Base-by-base conservation (phyloP, 148 eudicot genomes). In the Arctostaphylos glauca region DNA sequence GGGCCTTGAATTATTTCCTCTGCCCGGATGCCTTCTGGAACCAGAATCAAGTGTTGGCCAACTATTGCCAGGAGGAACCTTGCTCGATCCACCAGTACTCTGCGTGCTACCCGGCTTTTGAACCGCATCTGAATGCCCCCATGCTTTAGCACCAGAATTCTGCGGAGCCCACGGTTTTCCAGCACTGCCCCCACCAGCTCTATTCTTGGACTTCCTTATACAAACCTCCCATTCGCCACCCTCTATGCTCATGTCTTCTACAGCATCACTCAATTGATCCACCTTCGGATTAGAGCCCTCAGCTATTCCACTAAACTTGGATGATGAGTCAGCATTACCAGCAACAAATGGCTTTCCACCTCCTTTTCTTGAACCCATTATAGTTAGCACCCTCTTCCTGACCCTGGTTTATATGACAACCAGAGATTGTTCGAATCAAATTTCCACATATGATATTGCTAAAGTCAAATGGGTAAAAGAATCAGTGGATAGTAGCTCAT, bases 201-300 rank as follows among this genome's bases (percentile, higher is more conserved):
- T 89, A 81, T 80, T 88, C 64, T 87, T 91, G 7, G 86, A 77
- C 66, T 90, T 93, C 77, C 81, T 86, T 0, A 59, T 49, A 18
- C 80, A 88, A n/a, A 84, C 89, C 54, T 89, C 91, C 95, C 93
- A 92, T n/a, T 64, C 86, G 15, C 91, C 93, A 46, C 83, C 89
- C 23, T 87, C 86, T 55, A 94, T 68, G 75, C 59, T 87, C 50
- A 91, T 38, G 53, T 82, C 84, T 31, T 82, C 84, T 50, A 92
- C 84, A 82, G 85, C 88, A 76, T 76, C 85, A 46, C 77, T 68
- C 86, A 94, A 60, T 7, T 87, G 84, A 76, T 88, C 88, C 62
- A 80, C 81, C 1, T 82, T 83, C 48, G 56, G 50, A 25, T 5
- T 47, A 18, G 75, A 77, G 60, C 54, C 49, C 41, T 31, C 66